phyloP scores from a whole-genome alignment of 2,329 filamentous ascomycete genomes.

The Drechslera avenae region DNA sequence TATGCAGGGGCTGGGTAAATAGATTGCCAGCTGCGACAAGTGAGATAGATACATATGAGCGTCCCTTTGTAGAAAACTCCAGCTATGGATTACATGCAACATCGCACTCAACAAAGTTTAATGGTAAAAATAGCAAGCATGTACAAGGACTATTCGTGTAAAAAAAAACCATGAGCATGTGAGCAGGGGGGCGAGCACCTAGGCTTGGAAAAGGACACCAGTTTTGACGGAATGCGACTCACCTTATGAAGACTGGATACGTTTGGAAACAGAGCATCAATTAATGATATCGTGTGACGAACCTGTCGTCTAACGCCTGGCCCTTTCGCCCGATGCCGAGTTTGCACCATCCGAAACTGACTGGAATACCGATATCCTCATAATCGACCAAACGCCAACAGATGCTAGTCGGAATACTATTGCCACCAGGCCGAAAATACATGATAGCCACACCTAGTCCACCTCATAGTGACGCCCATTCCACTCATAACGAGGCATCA shows the following conservation, averaged over 20 bases:
- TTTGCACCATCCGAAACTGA: not conserved
- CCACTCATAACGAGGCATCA: too few relatives aligned
- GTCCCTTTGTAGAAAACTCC: not conserved
- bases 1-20: slow-evolving; percentile 14
- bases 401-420: not conserved
- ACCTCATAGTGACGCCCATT: too few relatives aligned
- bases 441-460: too few relatives aligned
- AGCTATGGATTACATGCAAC: too few relatives aligned
- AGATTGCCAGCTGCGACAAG: slow-evolving; percentile 6
- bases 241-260: not conserved
- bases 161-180: too few relatives aligned
- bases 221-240: too few relatives aligned
- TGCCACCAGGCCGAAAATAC: not conserved
- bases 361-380: not conserved
- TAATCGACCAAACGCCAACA: slow-evolving; percentile 1
- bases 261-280: not conserved
- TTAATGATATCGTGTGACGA: not conserved
- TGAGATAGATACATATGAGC: not conserved
- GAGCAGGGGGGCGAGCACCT: too few relatives aligned
- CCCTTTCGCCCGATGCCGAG: not conserved
- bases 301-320: not conserved
- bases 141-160: not conserved
- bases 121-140: not conserved
- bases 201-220: too few relatives aligned
- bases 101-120: not conserved